These are phyloP conservation scores for Cladosporium halotolerans DNA, from an alignment of 2,329 filamentous ascomycete genomes.

Conservation along the genomic window DNA sequence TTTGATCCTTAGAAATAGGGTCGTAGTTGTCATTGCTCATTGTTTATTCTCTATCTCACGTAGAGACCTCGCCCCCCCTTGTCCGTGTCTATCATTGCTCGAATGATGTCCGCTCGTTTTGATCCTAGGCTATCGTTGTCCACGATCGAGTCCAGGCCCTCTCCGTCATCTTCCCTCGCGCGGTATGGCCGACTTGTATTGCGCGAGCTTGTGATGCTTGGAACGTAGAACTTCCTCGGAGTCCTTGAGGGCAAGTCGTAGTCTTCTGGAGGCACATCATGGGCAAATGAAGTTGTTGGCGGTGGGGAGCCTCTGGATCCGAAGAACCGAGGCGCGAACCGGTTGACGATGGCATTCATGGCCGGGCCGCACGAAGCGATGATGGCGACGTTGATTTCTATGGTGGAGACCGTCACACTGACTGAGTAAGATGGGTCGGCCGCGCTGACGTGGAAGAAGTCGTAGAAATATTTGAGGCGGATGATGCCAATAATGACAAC, in stretches of 20 bases:
- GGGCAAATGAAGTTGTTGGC: not conserved
- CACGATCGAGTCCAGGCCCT: not conserved
- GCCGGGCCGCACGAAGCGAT: constrained; percentile 50
- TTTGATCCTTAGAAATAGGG: no score
- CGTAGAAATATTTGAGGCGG: constrained; percentile 36
- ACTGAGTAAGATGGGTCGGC: constrained; percentile 31
- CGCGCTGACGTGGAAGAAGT: constrained; percentile 31
- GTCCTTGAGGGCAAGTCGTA: constrained; percentile 2
- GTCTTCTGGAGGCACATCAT: not conserved
- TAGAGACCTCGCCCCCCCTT: not conserved
- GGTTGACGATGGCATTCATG: constrained; percentile 41
- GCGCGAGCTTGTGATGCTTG: not conserved
- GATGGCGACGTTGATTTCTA: constrained; percentile 43
- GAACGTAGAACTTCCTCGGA: not conserved
- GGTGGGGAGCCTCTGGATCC: not conserved
- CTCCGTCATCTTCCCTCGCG: not conserved
- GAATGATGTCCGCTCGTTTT: not conserved
- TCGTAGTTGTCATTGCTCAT: no score
- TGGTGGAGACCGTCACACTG: constrained; percentile 32
- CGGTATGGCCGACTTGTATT: not conserved
- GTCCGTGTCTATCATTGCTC: not conserved
- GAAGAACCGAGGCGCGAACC: constrained; percentile 29
- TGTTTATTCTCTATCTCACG: not conserved
- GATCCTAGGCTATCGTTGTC: not conserved
- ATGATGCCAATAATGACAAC: constrained; percentile 21